Conservation (phyloP, 2,329 filamentous ascomycete species). For the Coniochaeta ligniaria region DNA sequence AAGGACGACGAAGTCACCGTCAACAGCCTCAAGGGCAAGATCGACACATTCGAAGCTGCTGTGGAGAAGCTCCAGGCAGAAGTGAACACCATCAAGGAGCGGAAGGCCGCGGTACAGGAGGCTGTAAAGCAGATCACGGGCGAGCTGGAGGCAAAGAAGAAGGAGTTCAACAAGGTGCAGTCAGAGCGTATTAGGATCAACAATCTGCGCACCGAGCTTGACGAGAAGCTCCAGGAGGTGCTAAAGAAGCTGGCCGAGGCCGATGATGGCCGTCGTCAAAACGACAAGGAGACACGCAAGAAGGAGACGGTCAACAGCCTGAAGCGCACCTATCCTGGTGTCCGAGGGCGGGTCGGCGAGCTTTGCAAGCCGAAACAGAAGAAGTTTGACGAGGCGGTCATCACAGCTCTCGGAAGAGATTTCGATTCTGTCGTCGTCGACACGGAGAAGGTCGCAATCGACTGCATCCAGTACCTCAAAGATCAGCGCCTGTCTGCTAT, state of each 20-base stretch:
- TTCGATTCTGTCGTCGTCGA: constrained; percentile 95
- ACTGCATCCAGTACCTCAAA: constrained; percentile 91
- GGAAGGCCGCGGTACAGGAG: constrained; percentile 55
- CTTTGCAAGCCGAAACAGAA: constrained; percentile 96
- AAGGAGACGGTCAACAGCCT: constrained; percentile 80
- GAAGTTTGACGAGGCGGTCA: constrained; percentile 90
- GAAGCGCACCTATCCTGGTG: constrained; percentile 86
- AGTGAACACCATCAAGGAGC: constrained; percentile 59
- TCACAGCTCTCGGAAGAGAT: constrained; percentile 83
- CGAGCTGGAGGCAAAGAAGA: constrained; percentile 84
- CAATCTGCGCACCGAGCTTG: constrained; percentile 77
- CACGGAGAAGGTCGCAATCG: constrained; percentile 85
- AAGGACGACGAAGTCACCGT: constrained; percentile 90
- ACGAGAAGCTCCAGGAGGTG: constrained; percentile 83
- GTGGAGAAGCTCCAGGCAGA: constrained; percentile 70
- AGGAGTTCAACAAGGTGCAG: constrained; percentile 76
- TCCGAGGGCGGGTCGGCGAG: constrained; percentile 83
- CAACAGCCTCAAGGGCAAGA: constrained; percentile 80
- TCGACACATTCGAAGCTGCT: constrained; percentile 69
- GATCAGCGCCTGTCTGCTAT: constrained; percentile 81
- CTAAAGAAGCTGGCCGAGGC: constrained; percentile 76
- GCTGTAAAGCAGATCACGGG: constrained; percentile 60
- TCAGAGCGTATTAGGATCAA: constrained; percentile 77
- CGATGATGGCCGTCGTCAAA: constrained; percentile 78
- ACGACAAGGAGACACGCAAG: constrained; percentile 68